Conservation (phyloP, 805 yeast species). For the Vanderwaltozyma yarrowii region DNA sequence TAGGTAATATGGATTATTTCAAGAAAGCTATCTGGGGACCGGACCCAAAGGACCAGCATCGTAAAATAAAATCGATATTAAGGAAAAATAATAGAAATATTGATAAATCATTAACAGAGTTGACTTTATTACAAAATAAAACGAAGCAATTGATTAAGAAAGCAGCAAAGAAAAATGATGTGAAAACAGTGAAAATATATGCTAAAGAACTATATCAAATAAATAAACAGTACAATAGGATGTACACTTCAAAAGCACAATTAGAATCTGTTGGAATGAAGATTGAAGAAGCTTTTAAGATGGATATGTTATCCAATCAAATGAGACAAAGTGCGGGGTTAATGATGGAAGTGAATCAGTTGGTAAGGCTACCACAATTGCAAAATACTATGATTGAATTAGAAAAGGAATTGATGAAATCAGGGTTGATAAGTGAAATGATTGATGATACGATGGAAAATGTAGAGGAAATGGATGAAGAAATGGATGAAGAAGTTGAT, state of each 20-base stretch:
- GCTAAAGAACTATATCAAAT: conserved; percentile 74
- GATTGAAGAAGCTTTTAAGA: conserved; percentile 81
- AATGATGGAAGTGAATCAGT: conserved; percentile 79
- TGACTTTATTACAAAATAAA: conserved; percentile 60
- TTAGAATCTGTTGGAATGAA: conserved; percentile 80
- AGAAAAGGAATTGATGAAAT: conserved; percentile 75
- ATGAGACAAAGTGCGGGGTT: conserved; percentile 68
- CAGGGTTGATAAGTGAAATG: conserved; percentile 90
- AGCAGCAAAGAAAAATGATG: conserved; percentile 67
- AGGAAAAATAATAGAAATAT: conserved; percentile 79
- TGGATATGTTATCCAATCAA: conserved; percentile 72
- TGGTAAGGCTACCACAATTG: conserved; percentile 71
- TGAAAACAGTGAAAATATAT: conserved; percentile 62
- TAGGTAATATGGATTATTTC: conserved; percentile 84
- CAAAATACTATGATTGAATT: conserved; percentile 76
- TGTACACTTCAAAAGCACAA: conserved; percentile 75
- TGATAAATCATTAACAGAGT: conserved; percentile 52
- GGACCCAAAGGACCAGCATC: conserved; percentile 78
- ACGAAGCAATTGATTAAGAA: conserved; percentile 67
- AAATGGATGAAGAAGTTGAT: conserved; percentile 54
- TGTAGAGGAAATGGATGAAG: conserved; percentile 55
- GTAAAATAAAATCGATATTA: conserved; percentile 67
- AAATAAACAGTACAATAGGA: conserved; percentile 60
- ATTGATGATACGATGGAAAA: conserved; percentile 80
- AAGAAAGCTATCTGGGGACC: conserved; percentile 94